Percentiles rank a stretch among this genome's conserved stretches.
Conservation (phyloP, 768 basidiomycete species). For the Lactarius evosmus region DNA sequence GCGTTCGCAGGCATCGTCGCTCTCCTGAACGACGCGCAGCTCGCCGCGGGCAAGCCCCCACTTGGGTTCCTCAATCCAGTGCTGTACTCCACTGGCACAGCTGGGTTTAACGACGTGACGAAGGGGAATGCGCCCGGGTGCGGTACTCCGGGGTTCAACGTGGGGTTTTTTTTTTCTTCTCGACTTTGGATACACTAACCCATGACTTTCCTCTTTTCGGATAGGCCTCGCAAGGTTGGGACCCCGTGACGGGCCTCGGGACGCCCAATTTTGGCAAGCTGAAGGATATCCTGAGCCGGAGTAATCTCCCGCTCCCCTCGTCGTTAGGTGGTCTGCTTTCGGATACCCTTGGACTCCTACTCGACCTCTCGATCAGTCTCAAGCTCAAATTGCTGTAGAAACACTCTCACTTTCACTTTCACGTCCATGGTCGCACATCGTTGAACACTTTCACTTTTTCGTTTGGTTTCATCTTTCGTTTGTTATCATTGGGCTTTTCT, state of each 20-base stretch:
- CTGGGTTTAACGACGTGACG: conserved; percentile 39
- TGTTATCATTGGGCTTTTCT: not conserved
- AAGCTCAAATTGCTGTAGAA: conserved; percentile 2
- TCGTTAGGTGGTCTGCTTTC: not conserved
- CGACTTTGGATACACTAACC: no score
- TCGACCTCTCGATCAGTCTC: not conserved
- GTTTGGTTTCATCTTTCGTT: not conserved
- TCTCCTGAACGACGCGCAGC: conserved; percentile 44
- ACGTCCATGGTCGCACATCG: not conserved
- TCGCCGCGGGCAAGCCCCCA: conserved; percentile 32
- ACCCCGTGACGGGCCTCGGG: conserved; percentile 37
- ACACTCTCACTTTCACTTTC: not conserved
- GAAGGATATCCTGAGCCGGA: conserved; percentile 30
- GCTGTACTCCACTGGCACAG: conserved; percentile 31
- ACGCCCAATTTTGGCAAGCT: conserved; percentile 37
- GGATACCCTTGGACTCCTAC: not conserved
- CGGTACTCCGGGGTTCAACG: conserved; percentile 38
- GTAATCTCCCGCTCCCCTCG: not conserved
- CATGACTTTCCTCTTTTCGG: not conserved
- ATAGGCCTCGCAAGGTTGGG: conserved; percentile 39
- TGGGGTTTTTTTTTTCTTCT: conserved; percentile 1
- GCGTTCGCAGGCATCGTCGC: conserved; percentile 62
- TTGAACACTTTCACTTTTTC: not conserved
- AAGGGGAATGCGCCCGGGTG: conserved; percentile 39
- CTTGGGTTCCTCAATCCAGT: conserved; percentile 42